These are phyloP conservation scores for Eucommia ulmoides DNA, from an alignment of 257 asterid genomes.

Conservation along the genomic window DNA sequence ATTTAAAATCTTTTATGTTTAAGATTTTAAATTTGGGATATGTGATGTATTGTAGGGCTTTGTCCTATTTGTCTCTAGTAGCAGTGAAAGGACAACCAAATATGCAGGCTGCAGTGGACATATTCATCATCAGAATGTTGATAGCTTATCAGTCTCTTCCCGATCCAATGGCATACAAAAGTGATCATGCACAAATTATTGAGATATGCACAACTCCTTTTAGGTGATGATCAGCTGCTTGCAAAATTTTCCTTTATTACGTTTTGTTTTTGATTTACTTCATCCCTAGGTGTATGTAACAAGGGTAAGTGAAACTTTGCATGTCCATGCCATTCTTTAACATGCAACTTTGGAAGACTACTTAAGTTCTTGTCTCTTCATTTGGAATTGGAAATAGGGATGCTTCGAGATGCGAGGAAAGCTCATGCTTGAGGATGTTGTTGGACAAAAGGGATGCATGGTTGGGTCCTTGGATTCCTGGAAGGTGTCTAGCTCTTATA, in stretches of 20 bases:
- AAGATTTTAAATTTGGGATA: slow-evolving; percentile 13
- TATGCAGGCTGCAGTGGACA: slow-evolving; percentile 45
- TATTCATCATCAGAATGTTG: slow-evolving; percentile 55
- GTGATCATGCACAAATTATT: slow-evolving; percentile 68
- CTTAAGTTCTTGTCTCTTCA: slow-evolving; percentile 15
- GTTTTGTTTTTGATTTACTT: slow-evolving; percentile 2
- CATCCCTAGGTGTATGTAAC: neutral
- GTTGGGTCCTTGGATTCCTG: slow-evolving; percentile 99
- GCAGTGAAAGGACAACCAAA: slow-evolving; percentile 56
- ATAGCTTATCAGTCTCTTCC: slow-evolving; percentile 75
- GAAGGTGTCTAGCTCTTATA: slow-evolving; percentile 45
- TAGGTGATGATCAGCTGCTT: slow-evolving; percentile 42
- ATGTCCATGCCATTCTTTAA: neutral
- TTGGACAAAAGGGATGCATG: slow-evolving; percentile 96
- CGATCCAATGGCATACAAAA: slow-evolving; percentile 75
- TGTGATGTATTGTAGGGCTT: slow-evolving; percentile 46
- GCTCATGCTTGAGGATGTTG: slow-evolving; percentile 85
- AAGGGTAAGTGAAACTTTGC: no score
- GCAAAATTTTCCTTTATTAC: slow-evolving; percentile 3
- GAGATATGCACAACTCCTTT: slow-evolving; percentile 87
- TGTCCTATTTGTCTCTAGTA: slow-evolving; percentile 54
- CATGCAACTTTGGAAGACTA: no score
- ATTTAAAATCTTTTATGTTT: slow-evolving; percentile 14
- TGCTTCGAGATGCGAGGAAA: slow-evolving; percentile 74
- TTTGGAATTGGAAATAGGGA: slow-evolving; percentile 42